These are phyloP conservation scores for Botrytis galanthina DNA, from an alignment of 2,329 filamentous ascomycete genomes.

Conservation along the genomic window DNA sequence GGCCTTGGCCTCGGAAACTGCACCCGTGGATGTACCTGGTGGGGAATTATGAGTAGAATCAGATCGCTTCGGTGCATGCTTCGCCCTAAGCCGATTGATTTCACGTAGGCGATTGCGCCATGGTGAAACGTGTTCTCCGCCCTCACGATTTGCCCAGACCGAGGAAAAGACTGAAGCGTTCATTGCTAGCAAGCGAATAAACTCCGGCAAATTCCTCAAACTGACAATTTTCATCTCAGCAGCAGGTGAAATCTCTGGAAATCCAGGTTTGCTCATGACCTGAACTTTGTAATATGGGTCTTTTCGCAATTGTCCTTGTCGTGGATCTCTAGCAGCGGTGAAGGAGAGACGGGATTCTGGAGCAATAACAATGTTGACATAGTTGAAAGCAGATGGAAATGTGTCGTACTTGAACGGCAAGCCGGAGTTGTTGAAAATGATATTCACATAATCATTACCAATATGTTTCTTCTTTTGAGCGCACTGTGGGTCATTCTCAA, in stretches of 20 bases:
- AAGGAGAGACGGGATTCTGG: slow-evolving; percentile 80
- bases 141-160: slow-evolving; percentile 78
- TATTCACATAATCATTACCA: slow-evolving; percentile 96
- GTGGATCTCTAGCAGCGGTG: slow-evolving; percentile 56
- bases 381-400: slow-evolving; percentile 94
- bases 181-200: slow-evolving; percentile 83
- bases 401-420: slow-evolving; percentile 83
- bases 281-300: slow-evolving; percentile 79
- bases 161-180: slow-evolving; percentile 92
- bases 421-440: slow-evolving; percentile 97
- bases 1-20: slow-evolving; percentile 39
- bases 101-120: slow-evolving; percentile 86
- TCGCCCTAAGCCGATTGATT: slow-evolving; percentile 78
- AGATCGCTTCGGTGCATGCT: slow-evolving; percentile 49
- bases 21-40: slow-evolving; percentile 37
- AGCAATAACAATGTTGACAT: slow-evolving; percentile 92
- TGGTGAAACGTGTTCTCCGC: slow-evolving; percentile 79
- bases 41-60: slow-evolving; percentile 37
- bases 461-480: slow-evolving; percentile 91
- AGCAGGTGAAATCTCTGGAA: slow-evolving; percentile 88
- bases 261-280: slow-evolving; percentile 81
- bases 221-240: slow-evolving; percentile 87
- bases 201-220: slow-evolving; percentile 74
- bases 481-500: slow-evolving; percentile 71
- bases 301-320: slow-evolving; percentile 40